Percentiles rank a stretch among this genome's conserved stretches.
Conservation (phyloP, 495 filamentous ascomycete genomes). For the Aspergillus conjunctus region DNA sequence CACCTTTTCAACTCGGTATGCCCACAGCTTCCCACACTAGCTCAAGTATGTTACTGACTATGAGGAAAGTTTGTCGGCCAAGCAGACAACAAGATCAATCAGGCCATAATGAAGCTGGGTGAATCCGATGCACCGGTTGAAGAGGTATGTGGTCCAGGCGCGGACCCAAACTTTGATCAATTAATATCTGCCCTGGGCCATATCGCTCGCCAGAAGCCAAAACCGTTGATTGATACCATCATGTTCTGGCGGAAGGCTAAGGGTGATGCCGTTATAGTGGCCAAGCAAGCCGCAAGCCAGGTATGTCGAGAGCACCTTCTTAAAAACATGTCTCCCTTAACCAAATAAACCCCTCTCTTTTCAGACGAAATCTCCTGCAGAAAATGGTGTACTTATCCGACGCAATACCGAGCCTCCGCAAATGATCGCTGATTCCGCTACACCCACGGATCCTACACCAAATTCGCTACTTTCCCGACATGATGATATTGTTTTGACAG, state of each 20-base stretch:
- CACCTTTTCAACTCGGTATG: constrained; percentile 90
- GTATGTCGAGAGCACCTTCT: constrained; percentile 36
- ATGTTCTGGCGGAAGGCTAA: constrained; percentile 97
- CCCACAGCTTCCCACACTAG: constrained; percentile 8
- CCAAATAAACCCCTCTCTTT: constrained; percentile 15
- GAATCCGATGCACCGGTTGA: constrained; percentile 82
- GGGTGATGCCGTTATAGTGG: constrained; percentile 75
- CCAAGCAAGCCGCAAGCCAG: constrained; percentile 64
- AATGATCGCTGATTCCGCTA: constrained; percentile 29
- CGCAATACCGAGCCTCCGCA: constrained; percentile 59
- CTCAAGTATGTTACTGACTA: constrained; percentile 20
- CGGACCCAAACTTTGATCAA: constrained; percentile 91
- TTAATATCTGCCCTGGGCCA: constrained; percentile 90
- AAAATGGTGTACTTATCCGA: constrained; percentile 47
- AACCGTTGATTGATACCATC: constrained; percentile 91
- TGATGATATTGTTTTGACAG: constrained; percentile 71
- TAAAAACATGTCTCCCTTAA: neutral
- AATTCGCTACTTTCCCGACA: constrained; percentile 57
- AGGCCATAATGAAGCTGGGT: constrained; percentile 72
- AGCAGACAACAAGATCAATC: constrained; percentile 90
- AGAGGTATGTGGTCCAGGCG: constrained; percentile 82
- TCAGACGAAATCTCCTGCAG: constrained; percentile 33
- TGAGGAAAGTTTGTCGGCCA: constrained; percentile 61
- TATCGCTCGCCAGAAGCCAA: constrained; percentile 91
- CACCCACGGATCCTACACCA: constrained; percentile 29